Evolutionary conservation across 176 grass and related monocot genomes (phyloP).

Genomic region (Rhynchospora pubera): DNA sequence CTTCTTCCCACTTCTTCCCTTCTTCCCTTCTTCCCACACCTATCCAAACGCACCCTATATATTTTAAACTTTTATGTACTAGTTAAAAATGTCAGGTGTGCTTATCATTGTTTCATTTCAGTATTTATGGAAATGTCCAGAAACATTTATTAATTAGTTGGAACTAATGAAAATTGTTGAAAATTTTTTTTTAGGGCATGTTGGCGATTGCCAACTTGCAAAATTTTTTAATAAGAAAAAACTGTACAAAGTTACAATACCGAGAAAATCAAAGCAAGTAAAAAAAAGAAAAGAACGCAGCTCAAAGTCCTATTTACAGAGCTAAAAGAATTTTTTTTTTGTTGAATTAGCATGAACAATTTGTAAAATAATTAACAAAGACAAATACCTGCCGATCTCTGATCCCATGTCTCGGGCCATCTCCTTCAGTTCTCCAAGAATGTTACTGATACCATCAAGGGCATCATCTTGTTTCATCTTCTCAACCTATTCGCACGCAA

Average conservation of each 20-base stretch:
- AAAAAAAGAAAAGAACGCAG: too few relatives aligned
- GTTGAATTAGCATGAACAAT: neutral
- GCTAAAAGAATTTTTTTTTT: too few relatives aligned
- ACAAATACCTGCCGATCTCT: conserved; percentile 58
- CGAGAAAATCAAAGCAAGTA: too few relatives aligned
- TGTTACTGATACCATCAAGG: conserved; percentile 61
- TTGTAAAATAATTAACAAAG: neutral
- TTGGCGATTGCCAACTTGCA: too few relatives aligned
- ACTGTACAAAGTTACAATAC: too few relatives aligned
- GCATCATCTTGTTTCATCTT: conserved; percentile 84
- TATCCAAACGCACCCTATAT: too few relatives aligned
- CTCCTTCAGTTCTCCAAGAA: conserved; percentile 66
- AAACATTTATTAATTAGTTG: neutral
- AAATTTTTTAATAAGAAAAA: too few relatives aligned
- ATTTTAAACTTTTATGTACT: neutral
- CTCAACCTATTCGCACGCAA: conserved; percentile 40
- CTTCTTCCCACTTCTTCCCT: too few relatives aligned
- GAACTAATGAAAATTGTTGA: neutral
- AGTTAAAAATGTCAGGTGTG: neutral
- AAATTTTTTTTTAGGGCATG: too few relatives aligned
- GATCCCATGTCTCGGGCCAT: conserved; percentile 89
- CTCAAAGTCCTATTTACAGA: too few relatives aligned
- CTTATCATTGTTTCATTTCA: neutral
- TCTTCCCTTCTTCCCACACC: too few relatives aligned
- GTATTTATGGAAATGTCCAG: neutral